Percentiles rank a stretch among this genome's conserved stretches.
Evolutionary conservation across 805 yeast species (phyloP).

Genomic region (baker's yeast (Saccharomyces cerevisiae)): DNA sequence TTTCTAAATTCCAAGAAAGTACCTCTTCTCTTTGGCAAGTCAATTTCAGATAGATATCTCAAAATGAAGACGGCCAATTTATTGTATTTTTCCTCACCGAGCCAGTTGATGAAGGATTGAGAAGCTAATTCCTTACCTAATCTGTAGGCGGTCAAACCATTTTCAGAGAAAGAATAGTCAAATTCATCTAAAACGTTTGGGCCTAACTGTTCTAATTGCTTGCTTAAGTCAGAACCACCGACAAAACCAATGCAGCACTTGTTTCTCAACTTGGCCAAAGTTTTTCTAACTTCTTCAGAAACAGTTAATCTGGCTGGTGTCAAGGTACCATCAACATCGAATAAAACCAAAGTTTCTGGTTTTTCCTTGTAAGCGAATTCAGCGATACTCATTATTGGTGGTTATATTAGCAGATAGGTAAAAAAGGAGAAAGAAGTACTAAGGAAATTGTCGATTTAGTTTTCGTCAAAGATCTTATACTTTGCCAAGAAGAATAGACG

Average conservation of each 20-base stretch:
- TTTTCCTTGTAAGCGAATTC: conserved; percentile 68
- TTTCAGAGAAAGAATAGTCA: conserved; percentile 95
- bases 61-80: conserved; percentile 78
- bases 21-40: conserved; percentile 95
- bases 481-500: neutral
- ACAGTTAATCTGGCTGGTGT: conserved; percentile 88
- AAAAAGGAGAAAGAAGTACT: neutral
- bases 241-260: conserved; percentile 95
- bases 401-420: neutral
- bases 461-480: neutral
- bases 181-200: conserved; percentile 65
- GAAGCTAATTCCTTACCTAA: conserved; percentile 80
- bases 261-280: conserved; percentile 69
- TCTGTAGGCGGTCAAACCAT: conserved; percentile 96
- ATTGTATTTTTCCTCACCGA: conserved; percentile 92
- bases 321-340: conserved; percentile 97
- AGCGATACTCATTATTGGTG: conserved; percentile 22
- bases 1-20: conserved; percentile 98
- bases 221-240: conserved; percentile 91
- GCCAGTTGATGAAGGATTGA: conserved; percentile 90
- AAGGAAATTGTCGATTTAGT: neutral
- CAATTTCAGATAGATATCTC: conserved; percentile 75
- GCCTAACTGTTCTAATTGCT: conserved; percentile 96
- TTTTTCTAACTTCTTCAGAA: conserved; percentile 68
- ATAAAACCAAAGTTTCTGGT: conserved; percentile 81